phyloP scores from a whole-genome alignment of 2,329 filamentous ascomycete species.

The Aspergillus sp. region DNA sequence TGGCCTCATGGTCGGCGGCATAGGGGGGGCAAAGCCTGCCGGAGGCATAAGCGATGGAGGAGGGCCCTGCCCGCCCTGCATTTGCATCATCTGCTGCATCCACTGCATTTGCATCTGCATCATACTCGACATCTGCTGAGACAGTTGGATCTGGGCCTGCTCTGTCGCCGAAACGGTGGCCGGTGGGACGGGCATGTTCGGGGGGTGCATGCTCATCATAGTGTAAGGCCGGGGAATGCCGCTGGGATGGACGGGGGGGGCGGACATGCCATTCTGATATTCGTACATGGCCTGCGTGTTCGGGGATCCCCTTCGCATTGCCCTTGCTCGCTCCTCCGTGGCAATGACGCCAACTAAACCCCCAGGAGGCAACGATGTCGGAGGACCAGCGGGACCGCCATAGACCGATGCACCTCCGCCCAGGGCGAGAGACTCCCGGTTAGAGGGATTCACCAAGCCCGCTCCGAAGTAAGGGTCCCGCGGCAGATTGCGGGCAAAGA shows the following conservation, averaged over 20 bases:
- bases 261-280: conserved; percentile 30
- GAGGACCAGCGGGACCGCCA: conserved; percentile 31
- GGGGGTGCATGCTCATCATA: conserved; percentile 30
- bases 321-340: conserved; percentile 75
- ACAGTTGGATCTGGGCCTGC: conserved; percentile 76
- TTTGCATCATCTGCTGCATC: conserved; percentile 67
- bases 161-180: conserved; percentile 58
- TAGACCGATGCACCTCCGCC: conserved; percentile 55
- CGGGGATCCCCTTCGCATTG: conserved; percentile 75
- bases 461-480: conserved; percentile 83
- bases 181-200: conserved; percentile 18
- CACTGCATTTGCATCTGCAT: conserved; percentile 96
- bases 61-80: conserved; percentile 56
- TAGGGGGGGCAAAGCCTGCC: conserved; percentile 26
- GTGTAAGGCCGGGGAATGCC: conserved; percentile 39
- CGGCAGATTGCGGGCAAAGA: conserved; percentile 79
- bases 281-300: conserved; percentile 57
- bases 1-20: conserved; percentile 38
- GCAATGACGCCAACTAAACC: conserved; percentile 87
- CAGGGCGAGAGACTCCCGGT: conserved; percentile 73
- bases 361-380: conserved; percentile 60
- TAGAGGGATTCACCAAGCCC: conserved; percentile 67
- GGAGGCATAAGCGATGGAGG: conserved; percentile 32
- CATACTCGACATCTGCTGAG: conserved; percentile 79
- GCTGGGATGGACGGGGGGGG: conserved; percentile 23